phyloP scores from a whole-genome alignment of 352 stramenopile species.

The Globisporangium splendens region DNA sequence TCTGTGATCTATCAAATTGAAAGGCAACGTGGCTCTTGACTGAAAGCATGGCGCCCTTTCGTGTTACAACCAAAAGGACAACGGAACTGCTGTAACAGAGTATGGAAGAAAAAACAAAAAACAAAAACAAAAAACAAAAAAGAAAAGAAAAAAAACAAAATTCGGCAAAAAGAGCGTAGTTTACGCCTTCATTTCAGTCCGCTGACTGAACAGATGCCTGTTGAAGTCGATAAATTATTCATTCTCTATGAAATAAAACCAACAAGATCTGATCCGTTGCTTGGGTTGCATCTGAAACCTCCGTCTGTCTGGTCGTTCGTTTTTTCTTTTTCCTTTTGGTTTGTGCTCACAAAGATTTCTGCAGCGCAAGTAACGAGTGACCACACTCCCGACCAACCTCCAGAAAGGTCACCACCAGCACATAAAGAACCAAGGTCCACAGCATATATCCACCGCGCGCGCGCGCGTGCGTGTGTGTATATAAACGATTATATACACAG shows the following conservation, averaged over 20 bases:
- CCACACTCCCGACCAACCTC: not conserved
- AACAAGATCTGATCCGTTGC: not conserved
- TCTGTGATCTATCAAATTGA: no score
- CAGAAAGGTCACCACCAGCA: not conserved
- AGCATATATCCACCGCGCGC: no score
- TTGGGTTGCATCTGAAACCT: not conserved
- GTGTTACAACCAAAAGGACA: not conserved
- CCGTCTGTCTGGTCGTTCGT: not conserved
- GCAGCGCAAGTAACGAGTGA: not conserved
- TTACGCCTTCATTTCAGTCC: no score
- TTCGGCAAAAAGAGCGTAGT: not conserved
- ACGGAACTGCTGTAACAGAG: not conserved
- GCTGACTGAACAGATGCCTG: not conserved
- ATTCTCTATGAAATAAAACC: not conserved
- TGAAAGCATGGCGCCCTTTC: not conserved
- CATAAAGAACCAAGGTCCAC: not conserved
- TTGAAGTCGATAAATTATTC: not conserved
- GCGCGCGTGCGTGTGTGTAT: no score
- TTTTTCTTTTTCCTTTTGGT: not conserved
- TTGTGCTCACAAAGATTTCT: not conserved
- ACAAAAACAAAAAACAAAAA: no score
- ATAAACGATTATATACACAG: not conserved
- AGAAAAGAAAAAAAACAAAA: no score
- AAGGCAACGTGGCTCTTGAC: not conserved
- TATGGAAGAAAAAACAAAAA: no score